Conservation (phyloP, 139 green algal species). For the Tetratostichococcus sp. region DNA sequence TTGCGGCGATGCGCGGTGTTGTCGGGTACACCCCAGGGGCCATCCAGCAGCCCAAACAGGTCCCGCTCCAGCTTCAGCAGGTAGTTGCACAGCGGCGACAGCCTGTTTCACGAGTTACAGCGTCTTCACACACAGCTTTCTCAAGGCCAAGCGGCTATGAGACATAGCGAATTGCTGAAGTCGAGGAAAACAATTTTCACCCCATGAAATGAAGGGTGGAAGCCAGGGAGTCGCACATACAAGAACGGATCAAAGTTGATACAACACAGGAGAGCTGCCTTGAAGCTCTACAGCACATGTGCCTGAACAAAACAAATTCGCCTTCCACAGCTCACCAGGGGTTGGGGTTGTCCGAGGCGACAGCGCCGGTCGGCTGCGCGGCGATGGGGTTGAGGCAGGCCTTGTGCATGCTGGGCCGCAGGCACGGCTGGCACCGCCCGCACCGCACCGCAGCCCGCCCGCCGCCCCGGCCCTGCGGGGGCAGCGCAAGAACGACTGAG, state of each 20-base stretch:
- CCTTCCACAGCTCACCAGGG: neutral
- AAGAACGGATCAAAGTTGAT: too few species aligned
- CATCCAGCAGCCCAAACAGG: conserved; percentile 42
- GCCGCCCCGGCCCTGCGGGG: conserved; percentile 25
- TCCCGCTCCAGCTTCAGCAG: conserved; percentile 37
- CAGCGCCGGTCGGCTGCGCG: neutral
- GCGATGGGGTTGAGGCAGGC: conserved; percentile 38
- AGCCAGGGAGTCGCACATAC: neutral
- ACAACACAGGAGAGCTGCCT: too few species aligned
- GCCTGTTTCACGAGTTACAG: conserved; percentile 33
- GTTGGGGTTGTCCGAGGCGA: neutral
- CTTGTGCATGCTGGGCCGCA: conserved; percentile 38
- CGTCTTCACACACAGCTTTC: too few species aligned
- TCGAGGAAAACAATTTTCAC: too few species aligned
- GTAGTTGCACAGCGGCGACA: conserved; percentile 27
- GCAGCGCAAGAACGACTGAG: too few species aligned
- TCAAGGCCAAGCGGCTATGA: too few species aligned
- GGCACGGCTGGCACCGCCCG: conserved; percentile 42
- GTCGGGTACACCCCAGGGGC: conserved; percentile 26
- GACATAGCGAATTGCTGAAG: too few species aligned
- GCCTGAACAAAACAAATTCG: too few species aligned
- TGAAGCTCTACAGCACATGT: too few species aligned
- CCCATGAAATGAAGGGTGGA: too few species aligned
- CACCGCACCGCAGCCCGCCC: conserved; percentile 20
- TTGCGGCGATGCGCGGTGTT: conserved; percentile 5